phyloP scores from a whole-genome alignment of 202 grass and related monocot species.

The Bolboschoenoplectus hybrid region DNA sequence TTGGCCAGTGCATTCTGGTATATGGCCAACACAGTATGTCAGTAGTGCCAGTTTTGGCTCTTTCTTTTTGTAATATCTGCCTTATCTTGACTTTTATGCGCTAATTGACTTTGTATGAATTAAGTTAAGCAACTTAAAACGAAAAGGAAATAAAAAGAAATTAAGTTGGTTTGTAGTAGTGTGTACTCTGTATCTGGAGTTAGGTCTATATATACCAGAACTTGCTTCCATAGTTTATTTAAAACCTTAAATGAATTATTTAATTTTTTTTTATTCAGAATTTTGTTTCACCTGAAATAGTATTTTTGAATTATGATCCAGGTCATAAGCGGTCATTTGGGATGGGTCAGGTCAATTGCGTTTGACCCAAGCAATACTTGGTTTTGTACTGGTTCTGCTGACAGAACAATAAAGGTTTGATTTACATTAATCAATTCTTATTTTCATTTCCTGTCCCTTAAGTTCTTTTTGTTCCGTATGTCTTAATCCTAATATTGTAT shows the following conservation, averaged over 20 bases:
- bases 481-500: constrained; percentile 25
- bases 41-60: neutral
- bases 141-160: neutral
- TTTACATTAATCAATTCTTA: constrained; percentile 23
- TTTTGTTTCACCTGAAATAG: constrained; percentile 19
- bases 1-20: neutral
- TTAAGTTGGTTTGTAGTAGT: neutral
- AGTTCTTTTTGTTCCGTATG: neutral
- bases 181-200: neutral
- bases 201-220: neutral
- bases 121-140: neutral
- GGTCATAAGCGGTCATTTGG: constrained; percentile 98
- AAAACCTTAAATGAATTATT: neutral
- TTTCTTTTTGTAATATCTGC: neutral
- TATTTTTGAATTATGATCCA: constrained; percentile 44
- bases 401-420: constrained; percentile 92
- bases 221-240: neutral
- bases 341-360: constrained; percentile 92
- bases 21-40: neutral
- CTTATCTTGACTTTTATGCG: neutral
- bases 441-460: constrained; percentile 19
- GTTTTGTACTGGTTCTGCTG: constrained; percentile 95
- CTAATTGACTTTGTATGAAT: neutral
- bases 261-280: neutral
- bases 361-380: constrained; percentile 95